Base-by-base conservation (phyloP, 1,139 yeast genomes). In the Yamadazyma songkhlaensis region DNA sequence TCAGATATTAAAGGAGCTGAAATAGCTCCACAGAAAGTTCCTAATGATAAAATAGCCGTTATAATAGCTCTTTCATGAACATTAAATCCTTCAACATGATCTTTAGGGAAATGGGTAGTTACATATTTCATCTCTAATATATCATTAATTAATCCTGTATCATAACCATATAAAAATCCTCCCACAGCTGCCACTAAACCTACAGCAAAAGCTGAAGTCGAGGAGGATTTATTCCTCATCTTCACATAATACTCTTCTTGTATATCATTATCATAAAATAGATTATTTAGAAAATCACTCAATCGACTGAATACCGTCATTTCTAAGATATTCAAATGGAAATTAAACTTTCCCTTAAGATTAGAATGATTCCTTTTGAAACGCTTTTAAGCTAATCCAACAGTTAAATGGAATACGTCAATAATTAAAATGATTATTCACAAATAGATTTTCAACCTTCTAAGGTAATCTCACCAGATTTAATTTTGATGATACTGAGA, bases 161-260 rank as follows among this genome's bases (percentile, higher is more conserved):
- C 95, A 55, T 84, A 84, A 2, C 95, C 95, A 53, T 83, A 85
- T 36, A 85, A 64, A 58, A 85, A 84, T 0, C 94, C 95, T 29
- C 94, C 94, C 14, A 83, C 74, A 13, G 94, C 92, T 7, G 90
- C 89, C 40, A 84, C 80, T 25, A 79, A 53, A 41, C 92, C 92
- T 6, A 84, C 88, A 11, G 73, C 61, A 31, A 82, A 57, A 10
- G 89, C 86, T 64, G 82, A 77, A 35, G 66, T 60, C 4, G 80
- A 72, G 2, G 84, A 76, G 42, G 78, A 75, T 42, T 71, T 64
- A 53, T 67, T 71, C 40, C 72, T 66, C 54, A 67, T 57, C 45
- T 64, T 64, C 25, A 59, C 53, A 49, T 64, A 59, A 46, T 66
- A 57, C 38, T 67, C 74, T 42, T 64, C 72, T 43, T 65, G 70